Percentiles rank a stretch among this genome's conserved stretches.
These are phyloP conservation scores for Chlorella sp. DNA, from an alignment of 139 green algal species.

Conservation along the genomic window DNA sequence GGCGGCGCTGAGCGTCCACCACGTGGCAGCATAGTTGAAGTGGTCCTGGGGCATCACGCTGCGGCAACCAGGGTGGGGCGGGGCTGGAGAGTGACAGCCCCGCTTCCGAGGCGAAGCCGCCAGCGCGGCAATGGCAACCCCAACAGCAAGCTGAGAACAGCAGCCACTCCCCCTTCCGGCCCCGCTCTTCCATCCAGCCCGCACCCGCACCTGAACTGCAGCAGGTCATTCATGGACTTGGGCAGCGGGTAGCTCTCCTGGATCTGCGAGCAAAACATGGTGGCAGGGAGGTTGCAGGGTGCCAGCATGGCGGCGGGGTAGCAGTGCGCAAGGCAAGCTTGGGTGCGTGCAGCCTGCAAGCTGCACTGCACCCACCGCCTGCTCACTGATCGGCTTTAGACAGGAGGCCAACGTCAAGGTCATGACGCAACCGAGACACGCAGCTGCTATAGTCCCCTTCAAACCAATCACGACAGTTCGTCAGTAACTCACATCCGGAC, in stretches of 20 bases:
- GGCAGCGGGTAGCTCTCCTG: constrained; percentile 59
- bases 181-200: no score
- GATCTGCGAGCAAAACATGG: background rate
- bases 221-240: constrained; percentile 62
- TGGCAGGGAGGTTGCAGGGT: background rate
- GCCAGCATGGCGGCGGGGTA: background rate
- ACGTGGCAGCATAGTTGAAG: constrained; percentile 73
- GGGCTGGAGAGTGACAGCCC: background rate
- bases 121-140: no score
- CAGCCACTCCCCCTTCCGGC: no score
- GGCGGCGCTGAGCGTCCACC: constrained; percentile 57
- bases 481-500: no score
- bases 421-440: no score
- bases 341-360: no score
- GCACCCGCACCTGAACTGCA: constrained; percentile 55
- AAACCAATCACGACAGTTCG: background rate
- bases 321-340: no score
- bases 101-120: no score
- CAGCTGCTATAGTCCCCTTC: background rate
- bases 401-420: no score
- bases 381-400: no score
- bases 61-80: background rate
- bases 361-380: no score
- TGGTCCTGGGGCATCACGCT: constrained; percentile 73
- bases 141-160: background rate